Conservation (phyloP, 345 rosid genomes). For the Zanthoxylum bungeanum region DNA sequence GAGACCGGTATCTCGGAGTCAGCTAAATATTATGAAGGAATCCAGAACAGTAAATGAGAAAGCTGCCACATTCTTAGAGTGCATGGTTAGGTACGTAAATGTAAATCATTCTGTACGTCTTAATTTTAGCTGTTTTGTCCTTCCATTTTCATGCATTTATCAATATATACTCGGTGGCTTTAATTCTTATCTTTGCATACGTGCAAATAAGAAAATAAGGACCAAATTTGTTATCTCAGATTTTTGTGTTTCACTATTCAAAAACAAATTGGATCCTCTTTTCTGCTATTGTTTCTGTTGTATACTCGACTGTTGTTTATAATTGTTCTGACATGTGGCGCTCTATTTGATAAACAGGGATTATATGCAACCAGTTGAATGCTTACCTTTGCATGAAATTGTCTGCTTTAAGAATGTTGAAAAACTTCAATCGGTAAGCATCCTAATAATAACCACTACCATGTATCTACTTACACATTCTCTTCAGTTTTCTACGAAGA, state of each 20-base stretch:
- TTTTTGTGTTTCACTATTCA: neutral
- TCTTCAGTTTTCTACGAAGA: neutral
- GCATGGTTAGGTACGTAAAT: conserved; percentile 57
- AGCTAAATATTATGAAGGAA: conserved; percentile 37
- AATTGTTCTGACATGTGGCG: neutral
- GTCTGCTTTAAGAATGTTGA: conserved; percentile 74
- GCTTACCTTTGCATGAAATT: conserved; percentile 63
- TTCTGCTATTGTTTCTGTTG: neutral
- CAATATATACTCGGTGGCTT: neutral
- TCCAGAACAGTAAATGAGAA: conserved; percentile 50
- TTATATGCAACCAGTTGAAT: conserved; percentile 75
- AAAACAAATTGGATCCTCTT: neutral
- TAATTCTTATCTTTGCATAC: neutral
- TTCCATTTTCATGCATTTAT: conserved; percentile 11
- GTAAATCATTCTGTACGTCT: neutral
- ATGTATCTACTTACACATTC: conserved; percentile 7
- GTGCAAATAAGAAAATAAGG: neutral
- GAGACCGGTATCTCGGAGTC: conserved; percentile 48
- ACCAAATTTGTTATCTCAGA: neutral
- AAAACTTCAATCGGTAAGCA: conserved; percentile 71
- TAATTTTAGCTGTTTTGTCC: conserved; percentile 1
- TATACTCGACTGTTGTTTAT: neutral
- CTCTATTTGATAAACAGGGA: conserved; percentile 46
- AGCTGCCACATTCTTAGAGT: conserved; percentile 49
- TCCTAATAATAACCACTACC: neutral